phyloP scores from a whole-genome alignment of 2,329 filamentous ascomycete species.

The Fusarium anguioides region DNA sequence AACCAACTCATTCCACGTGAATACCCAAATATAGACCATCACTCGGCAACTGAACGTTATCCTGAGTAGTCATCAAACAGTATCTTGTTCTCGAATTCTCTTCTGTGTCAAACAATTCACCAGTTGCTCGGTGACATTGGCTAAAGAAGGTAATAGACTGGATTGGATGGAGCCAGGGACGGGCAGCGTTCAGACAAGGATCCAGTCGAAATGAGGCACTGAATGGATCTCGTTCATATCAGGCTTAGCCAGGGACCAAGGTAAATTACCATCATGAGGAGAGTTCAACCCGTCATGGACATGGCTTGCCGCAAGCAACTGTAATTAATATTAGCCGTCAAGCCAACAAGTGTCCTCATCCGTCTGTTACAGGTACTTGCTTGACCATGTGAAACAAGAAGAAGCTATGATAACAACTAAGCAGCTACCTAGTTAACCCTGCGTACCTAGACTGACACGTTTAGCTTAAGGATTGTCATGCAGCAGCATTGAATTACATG shows the following conservation, averaged over 20 bases:
- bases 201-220: conserved; percentile 42
- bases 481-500: conserved; percentile 2
- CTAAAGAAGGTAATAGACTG: conserved; percentile 25
- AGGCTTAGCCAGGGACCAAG: conserved; percentile 38
- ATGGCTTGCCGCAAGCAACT: conserved; percentile 18
- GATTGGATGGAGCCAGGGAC: conserved; percentile 21
- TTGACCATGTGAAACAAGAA: conserved; percentile 32
- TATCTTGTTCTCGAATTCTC: not conserved
- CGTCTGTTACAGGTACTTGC: not conserved
- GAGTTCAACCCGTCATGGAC: conserved; percentile 26
- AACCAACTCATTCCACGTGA: conserved; percentile 16
- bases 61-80: not conserved
- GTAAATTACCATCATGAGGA: conserved; percentile 36
- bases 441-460: conserved; percentile 22
- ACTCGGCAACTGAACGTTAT: conserved; percentile 18
- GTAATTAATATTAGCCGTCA: not conserved
- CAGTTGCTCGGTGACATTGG: conserved; percentile 35
- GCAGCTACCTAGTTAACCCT: not conserved
- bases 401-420: conserved; percentile 6
- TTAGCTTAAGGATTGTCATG: conserved; percentile 10
- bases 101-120: conserved; percentile 4
- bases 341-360: conserved; percentile 25
- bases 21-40: not conserved
- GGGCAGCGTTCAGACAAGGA: conserved; percentile 24
- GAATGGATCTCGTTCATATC: conserved; percentile 43